phyloP scores from a whole-genome alignment of 2,329 filamentous ascomycete genomes.

The Sporothrix luriei region DNA sequence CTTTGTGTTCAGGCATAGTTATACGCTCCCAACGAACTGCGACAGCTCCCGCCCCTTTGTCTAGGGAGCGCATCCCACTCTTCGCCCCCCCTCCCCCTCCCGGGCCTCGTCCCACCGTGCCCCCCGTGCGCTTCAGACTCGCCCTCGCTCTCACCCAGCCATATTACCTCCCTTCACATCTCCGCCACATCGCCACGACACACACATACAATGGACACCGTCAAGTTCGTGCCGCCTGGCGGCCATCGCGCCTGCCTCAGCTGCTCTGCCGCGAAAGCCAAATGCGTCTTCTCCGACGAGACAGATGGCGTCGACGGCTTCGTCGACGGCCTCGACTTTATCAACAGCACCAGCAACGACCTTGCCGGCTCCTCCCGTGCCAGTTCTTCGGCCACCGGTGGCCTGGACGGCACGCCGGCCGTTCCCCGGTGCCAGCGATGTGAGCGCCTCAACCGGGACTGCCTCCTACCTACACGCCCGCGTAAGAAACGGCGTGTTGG shows the following conservation, averaged over 20 bases:
- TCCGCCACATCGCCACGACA: not conserved
- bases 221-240: conserved; percentile 39
- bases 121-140: not conserved
- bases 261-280: conserved; percentile 38
- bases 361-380: conserved; percentile 1
- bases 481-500: conserved; percentile 37
- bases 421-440: conserved; percentile 35
- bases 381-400: not conserved
- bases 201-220: conserved; percentile 31
- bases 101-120: conserved; percentile 11
- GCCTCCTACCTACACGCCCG: conserved; percentile 34
- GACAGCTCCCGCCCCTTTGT: conserved; percentile 5
- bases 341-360: conserved; percentile 16
- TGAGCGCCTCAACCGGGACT: conserved; percentile 35
- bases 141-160: not conserved
- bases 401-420: conserved; percentile 31
- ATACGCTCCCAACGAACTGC: not conserved
- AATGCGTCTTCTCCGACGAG: conserved; percentile 37
- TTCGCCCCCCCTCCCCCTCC: conserved; percentile 12
- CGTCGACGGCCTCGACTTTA: conserved; percentile 17
- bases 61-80: conserved; percentile 26
- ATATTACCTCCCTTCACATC: not conserved
- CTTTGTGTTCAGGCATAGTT: conserved; percentile 18
- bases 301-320: conserved; percentile 28
- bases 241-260: conserved; percentile 38